Evolutionary conservation across 306 rosid genomes (phyloP).

Genomic region (Quercus suber): DNA sequence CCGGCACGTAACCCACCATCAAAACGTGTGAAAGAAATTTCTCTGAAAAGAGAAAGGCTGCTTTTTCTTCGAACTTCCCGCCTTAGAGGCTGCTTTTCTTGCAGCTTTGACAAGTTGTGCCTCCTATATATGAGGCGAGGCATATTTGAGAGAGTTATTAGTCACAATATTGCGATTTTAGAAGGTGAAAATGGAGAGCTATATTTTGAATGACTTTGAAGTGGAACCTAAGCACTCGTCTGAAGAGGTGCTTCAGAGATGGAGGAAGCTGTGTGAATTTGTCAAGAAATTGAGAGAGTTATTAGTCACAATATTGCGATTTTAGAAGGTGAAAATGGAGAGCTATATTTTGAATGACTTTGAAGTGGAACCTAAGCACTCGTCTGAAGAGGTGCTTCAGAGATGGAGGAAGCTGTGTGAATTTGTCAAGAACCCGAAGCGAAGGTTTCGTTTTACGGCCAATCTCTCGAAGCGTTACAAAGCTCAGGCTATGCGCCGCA

Average conservation of each 20-base stretch:
- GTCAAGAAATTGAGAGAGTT: constrained; percentile 45
- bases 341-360: constrained; percentile 54
- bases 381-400: constrained; percentile 67
- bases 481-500: constrained; percentile 82
- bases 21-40: too few species aligned
- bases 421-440: constrained; percentile 65
- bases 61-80: too few species aligned
- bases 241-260: constrained; percentile 60
- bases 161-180: too few species aligned
- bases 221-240: constrained; percentile 70
- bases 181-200: constrained; percentile 34
- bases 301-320: too few species aligned
- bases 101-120: too few species aligned
- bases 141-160: too few species aligned
- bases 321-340: constrained; percentile 23
- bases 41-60: too few species aligned
- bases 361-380: constrained; percentile 60
- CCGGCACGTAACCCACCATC: too few species aligned
- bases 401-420: constrained; percentile 72
- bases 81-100: too few species aligned
- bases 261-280: constrained; percentile 67
- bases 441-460: constrained; percentile 91
- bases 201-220: constrained; percentile 52
- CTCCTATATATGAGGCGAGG: too few species aligned
- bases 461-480: constrained; percentile 67